These are phyloP conservation scores for Magnolia sinica DNA, from an alignment of 164 flowering plant species.

Conservation along the genomic window DNA sequence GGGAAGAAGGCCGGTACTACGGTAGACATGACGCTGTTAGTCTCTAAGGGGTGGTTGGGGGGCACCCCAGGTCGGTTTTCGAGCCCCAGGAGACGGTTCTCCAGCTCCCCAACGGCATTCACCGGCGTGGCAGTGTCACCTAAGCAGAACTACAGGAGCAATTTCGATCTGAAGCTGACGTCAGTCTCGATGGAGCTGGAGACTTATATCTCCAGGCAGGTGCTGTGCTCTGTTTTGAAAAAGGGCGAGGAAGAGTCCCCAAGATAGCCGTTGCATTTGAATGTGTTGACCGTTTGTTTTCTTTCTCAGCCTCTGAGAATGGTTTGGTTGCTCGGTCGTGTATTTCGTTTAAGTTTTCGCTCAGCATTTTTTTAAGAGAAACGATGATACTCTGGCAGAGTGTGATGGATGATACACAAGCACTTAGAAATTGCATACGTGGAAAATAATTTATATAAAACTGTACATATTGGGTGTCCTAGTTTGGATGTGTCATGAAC, in stretches of 20 bases:
- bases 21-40: constrained; percentile 28
- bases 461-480: no score
- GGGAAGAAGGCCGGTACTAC: constrained; percentile 18
- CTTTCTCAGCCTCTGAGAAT: constrained; percentile 75
- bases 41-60: constrained; percentile 34
- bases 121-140: constrained; percentile 41
- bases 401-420: no score
- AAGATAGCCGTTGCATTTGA: constrained; percentile 17
- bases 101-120: constrained; percentile 50
- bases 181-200: constrained; percentile 86
- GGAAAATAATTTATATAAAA: no score
- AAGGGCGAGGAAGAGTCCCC: constrained; percentile 64
- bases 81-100: constrained; percentile 80
- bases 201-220: constrained; percentile 80
- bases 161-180: constrained; percentile 84
- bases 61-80: constrained; percentile 52
- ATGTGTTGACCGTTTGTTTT: constrained; percentile 1
- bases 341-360: background rate
- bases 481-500: no score
- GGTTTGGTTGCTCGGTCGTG: background rate
- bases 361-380: no score
- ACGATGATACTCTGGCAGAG: no score
- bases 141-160: constrained; percentile 59
- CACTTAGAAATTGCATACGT: no score
- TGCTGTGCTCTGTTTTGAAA: constrained; percentile 64